phyloP scores from a whole-genome alignment of 805 yeast genomes.

The Yamadazyma nakazawae region DNA sequence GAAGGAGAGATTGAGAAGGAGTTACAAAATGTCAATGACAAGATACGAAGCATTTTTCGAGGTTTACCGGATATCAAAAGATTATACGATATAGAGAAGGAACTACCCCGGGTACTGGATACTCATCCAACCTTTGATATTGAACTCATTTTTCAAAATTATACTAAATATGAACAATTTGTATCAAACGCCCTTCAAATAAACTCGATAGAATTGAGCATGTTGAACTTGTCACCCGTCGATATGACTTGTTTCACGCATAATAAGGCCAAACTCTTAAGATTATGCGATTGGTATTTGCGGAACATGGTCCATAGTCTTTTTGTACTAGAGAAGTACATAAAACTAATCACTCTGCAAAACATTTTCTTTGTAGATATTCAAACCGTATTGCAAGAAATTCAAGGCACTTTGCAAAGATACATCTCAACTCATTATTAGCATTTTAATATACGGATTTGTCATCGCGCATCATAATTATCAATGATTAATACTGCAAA shows the following conservation, averaged over 20 bases:
- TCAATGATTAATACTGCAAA: neutral
- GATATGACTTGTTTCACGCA: neutral
- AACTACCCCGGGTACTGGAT: neutral
- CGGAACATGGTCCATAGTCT: slow-evolving; percentile 4
- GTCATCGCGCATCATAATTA: slow-evolving; percentile 1
- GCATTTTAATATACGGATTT: neutral
- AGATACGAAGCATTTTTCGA: neutral
- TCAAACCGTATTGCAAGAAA: neutral
- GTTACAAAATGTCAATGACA: neutral
- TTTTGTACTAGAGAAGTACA: slow-evolving; percentile 10
- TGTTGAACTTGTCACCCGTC: neutral
- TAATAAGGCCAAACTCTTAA: slow-evolving; percentile 4
- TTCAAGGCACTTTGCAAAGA: neutral
- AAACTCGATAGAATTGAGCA: slow-evolving; percentile 4
- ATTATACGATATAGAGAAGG: slow-evolving; percentile 1
- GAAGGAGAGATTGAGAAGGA: neutral
- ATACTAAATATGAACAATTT: slow-evolving; percentile 4
- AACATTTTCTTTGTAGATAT: slow-evolving; percentile 8
- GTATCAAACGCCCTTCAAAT: slow-evolving; percentile 6
- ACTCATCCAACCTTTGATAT: neutral
- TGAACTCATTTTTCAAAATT: slow-evolving; percentile 9
- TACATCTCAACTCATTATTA: neutral
- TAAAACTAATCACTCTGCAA: slow-evolving; percentile 1
- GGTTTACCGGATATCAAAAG: slow-evolving; percentile 5
- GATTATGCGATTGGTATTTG: slow-evolving; percentile 5